Evolutionary conservation across 2,329 filamentous ascomycete genomes (phyloP), one percentile per base, ranked within the genome.

Genomic region (Colletotrichum horii): DNA sequence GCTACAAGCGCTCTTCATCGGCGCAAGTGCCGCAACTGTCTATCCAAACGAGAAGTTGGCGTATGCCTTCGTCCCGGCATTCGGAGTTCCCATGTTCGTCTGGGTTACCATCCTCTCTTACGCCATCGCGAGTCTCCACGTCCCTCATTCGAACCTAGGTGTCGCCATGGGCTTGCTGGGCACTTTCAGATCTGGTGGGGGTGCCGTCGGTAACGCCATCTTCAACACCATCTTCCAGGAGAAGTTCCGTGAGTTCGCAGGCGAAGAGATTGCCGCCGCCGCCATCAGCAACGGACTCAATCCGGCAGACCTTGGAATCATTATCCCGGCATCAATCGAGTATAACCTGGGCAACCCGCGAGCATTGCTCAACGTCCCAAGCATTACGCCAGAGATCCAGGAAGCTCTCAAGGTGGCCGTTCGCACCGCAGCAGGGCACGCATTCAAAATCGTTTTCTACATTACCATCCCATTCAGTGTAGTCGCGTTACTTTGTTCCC

Each of bases 121-220:
- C 66, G 78, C 82, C 15, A 65, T 80, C 6, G 79, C 81, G 5
- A 80, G 81, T 36, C 78, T 83, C 4, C 79, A 80, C 73, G 82
- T 83, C 3, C 82, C 81, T 1, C 78, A 80, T 28, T 78, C 80
- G 32, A 80, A 82, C 60, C 78, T 83, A 4, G 82, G 82, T 30
- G 78, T 82, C 14, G 79, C 81, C 19, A 78, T 80, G 56, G 82
- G 82, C 9, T 70, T 83, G 19, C 75, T 83, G 15, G 82, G 82
- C 4, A 82, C 81, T 0, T 83, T 82, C 76, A 79, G 82, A 38
- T 80, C 78, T 22, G 79, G 75, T 12, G 83, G 83, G 28, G 82
- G 81, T 19, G 80, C 82, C 11, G 80, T 84, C 19, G 83, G 82
- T 24, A 83, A 81, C 48, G 82, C 83, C 28, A 79, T 84, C 67